Conservation (phyloP, 1,284 basidiomycete species). For the Cystobasidium pallidum region DNA sequence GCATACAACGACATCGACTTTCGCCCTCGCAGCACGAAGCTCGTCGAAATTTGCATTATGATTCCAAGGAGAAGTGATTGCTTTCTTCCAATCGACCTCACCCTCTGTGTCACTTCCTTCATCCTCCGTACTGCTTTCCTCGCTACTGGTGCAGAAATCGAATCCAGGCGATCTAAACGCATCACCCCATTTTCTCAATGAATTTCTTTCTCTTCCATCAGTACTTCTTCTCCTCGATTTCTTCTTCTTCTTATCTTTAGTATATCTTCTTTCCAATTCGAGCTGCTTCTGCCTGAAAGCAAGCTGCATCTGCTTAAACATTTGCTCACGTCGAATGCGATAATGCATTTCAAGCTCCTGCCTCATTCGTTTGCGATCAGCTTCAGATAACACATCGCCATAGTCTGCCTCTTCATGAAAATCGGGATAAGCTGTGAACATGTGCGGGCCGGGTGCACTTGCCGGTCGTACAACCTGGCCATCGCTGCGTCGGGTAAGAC, state of each 20-base stretch:
- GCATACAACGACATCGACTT: constrained; percentile 22
- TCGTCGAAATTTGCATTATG: constrained; percentile 10
- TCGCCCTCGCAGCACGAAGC: constrained; percentile 3
- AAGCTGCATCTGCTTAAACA: constrained; percentile 30
- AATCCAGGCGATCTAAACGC: no score
- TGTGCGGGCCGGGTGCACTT: neutral
- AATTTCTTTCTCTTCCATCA: neutral
- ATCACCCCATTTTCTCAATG: neutral
- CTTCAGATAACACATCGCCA: constrained; percentile 11
- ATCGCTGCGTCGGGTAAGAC: neutral
- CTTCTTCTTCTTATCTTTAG: constrained; percentile 12
- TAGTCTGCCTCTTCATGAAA: constrained; percentile 10
- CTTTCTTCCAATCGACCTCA: neutral
- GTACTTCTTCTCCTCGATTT: neutral
- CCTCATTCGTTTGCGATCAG: constrained; percentile 6
- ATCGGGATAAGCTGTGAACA: constrained; percentile 11
- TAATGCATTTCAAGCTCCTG: constrained; percentile 28
- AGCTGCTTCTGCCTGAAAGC: constrained; percentile 25
- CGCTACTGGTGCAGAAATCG: neutral
- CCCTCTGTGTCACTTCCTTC: constrained; percentile 4
- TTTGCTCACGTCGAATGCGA: constrained; percentile 18
- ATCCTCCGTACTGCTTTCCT: constrained; percentile 2
- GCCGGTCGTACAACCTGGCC: neutral
- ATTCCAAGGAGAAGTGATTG: constrained; percentile 2
- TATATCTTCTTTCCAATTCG: constrained; percentile 5